These are phyloP conservation scores for Striga hermonthica DNA, from an alignment of 305 asterid genomes.

Conservation along the genomic window DNA sequence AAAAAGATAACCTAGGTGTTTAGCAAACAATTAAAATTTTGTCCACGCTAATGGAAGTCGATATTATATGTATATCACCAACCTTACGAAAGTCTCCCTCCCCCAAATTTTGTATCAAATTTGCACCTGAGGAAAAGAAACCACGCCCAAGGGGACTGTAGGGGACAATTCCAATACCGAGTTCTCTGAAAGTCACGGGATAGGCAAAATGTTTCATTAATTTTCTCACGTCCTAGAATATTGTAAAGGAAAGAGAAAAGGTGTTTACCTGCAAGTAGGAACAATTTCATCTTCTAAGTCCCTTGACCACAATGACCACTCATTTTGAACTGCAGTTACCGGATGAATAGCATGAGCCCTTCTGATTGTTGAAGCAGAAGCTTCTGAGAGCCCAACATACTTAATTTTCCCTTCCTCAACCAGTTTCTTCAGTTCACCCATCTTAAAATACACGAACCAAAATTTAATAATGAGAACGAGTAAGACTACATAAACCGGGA, in stretches of 20 bases:
- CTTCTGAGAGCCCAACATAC: background rate
- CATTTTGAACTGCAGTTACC: slow-evolving; percentile 63
- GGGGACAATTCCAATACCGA: slow-evolving; percentile 77
- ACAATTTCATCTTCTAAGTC: slow-evolving; percentile 66
- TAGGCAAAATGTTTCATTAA: background rate
- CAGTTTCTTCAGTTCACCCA: slow-evolving; percentile 10
- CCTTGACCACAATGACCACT: slow-evolving; percentile 84
- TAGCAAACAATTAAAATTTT: background rate
- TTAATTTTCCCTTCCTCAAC: slow-evolving; percentile 8
- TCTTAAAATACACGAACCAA: background rate
- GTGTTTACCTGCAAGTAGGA: slow-evolving; percentile 65
- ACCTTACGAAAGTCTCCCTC: slow-evolving; percentile 72
- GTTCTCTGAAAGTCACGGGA: slow-evolving; percentile 51
- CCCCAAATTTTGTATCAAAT: slow-evolving; percentile 44
- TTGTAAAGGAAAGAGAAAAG: background rate
- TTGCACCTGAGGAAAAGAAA: slow-evolving; percentile 62
- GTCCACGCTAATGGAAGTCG: background rate
- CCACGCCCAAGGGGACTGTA: slow-evolving; percentile 89
- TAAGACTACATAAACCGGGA: background rate
- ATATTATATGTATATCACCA: slow-evolving; percentile 19
- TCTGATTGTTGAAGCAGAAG: slow-evolving; percentile 34
- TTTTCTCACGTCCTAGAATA: slow-evolving; percentile 1
- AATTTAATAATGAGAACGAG: background rate
- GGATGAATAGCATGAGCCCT: slow-evolving; percentile 94
- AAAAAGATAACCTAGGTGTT: background rate